Percentiles rank a stretch among this genome's conserved stretches.
Evolutionary conservation across 768 basidiomycete genomes (phyloP).

Genomic region (Lactarius akahatsu): DNA sequence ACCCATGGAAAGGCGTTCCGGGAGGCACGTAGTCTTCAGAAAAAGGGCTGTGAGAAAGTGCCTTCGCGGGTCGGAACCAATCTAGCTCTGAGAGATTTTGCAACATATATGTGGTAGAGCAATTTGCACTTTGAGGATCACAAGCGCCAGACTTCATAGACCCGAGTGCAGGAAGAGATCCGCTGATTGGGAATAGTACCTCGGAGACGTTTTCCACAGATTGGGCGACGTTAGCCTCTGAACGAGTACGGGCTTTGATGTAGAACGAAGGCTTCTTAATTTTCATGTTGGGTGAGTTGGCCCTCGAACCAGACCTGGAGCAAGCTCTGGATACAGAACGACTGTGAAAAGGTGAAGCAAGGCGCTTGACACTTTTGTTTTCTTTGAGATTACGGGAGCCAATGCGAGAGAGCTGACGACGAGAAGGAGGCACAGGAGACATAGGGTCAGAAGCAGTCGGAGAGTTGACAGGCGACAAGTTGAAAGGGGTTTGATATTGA

Average conservation of each 20-base stretch:
- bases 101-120: constrained; percentile 22
- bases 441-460: constrained; percentile 37
- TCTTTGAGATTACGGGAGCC: constrained; percentile 45
- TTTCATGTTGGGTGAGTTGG: constrained; percentile 31
- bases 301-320: constrained; percentile 36
- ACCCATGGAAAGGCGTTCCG: constrained; percentile 26
- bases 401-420: constrained; percentile 40
- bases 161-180: constrained; percentile 18
- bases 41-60: constrained; percentile 30
- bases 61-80: constrained; percentile 37
- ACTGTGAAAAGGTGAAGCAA: constrained; percentile 50
- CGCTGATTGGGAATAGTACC: constrained; percentile 9
- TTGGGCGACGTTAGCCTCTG: constrained; percentile 30
- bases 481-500: constrained; percentile 29
- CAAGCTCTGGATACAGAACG: constrained; percentile 43
- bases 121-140: neutral
- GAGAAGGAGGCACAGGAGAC: constrained; percentile 44
- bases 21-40: constrained; percentile 27
- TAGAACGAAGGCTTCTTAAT: constrained; percentile 31
- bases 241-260: constrained; percentile 43
- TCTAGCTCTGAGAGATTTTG: constrained; percentile 28
- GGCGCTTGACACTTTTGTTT: constrained; percentile 33
- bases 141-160: constrained; percentile 18
- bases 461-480: constrained; percentile 27
- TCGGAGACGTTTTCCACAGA: constrained; percentile 9